These are phyloP conservation scores for Filosporella fistucella DNA, from an alignment of 495 filamentous ascomycete species.

Conservation along the genomic window DNA sequence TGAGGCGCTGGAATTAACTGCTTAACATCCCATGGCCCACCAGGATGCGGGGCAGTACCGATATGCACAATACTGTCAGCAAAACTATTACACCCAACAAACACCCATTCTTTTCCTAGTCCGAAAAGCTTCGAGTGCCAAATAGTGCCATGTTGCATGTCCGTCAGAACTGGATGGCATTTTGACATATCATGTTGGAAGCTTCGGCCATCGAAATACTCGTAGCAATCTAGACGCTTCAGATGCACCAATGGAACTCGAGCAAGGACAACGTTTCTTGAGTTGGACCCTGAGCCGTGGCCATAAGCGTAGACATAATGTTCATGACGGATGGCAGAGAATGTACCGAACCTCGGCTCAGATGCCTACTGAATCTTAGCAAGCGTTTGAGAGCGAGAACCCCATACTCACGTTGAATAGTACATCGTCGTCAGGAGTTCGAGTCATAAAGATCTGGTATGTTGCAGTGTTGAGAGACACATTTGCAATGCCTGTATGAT, in stretches of 20 bases:
- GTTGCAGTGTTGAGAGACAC: too few species aligned
- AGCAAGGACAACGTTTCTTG: constrained; percentile 21
- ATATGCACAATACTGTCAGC: constrained; percentile 24
- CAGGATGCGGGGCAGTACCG: constrained; percentile 14
- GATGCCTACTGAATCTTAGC: background rate
- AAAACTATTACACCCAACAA: constrained; percentile 25
- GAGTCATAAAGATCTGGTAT: too few species aligned
- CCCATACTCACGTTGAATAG: too few species aligned
- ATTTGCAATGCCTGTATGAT: too few species aligned
- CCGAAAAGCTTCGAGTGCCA: constrained; percentile 27
- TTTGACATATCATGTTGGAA: constrained; percentile 13
- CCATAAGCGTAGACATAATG: constrained; percentile 24
- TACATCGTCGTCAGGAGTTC: background rate
- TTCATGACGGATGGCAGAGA: constrained; percentile 16
- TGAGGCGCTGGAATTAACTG: constrained; percentile 15
- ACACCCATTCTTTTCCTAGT: constrained; percentile 14
- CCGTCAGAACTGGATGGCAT: constrained; percentile 17
- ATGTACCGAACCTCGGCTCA: constrained; percentile 24
- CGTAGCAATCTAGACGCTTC: background rate
- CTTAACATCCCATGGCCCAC: constrained; percentile 26
- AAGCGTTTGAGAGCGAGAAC: too few species aligned
- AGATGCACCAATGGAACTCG: constrained; percentile 10
- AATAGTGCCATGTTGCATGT: constrained; percentile 25
- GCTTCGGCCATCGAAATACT: constrained; percentile 13
- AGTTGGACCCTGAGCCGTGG: constrained; percentile 7